Percentiles rank a stretch among this genome's conserved stretches.
phyloP scores from a whole-genome alignment of 306 rosid genomes.

The Purshia tridentata region DNA sequence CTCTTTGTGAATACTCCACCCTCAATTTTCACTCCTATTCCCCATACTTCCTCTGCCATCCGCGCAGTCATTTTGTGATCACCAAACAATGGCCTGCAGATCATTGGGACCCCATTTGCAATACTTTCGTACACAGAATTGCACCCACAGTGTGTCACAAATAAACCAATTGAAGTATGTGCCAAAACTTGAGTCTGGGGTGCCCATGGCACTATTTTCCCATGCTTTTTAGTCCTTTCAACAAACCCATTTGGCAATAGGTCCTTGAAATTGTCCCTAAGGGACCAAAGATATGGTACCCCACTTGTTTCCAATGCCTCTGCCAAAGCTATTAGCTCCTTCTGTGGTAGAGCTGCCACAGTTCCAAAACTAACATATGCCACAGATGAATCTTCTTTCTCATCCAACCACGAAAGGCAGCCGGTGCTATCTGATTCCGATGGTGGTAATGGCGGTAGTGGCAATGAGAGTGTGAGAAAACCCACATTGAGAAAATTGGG shows the following conservation, averaged over 20 bases:
- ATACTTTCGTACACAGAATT: too few relatives aligned
- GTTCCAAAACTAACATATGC: conserved; percentile 26
- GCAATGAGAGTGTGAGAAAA: conserved; percentile 30
- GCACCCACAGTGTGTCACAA: conserved; percentile 42
- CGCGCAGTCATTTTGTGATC: too few relatives aligned
- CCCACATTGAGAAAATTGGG: conserved; percentile 24
- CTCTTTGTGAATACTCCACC: too few relatives aligned
- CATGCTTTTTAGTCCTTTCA: conserved; percentile 20
- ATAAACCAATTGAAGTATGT: conserved; percentile 43
- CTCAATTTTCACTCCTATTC: too few relatives aligned
- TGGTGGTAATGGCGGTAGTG: conserved; percentile 12
- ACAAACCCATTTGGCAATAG: conserved; percentile 44
- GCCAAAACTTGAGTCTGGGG: conserved; percentile 45
- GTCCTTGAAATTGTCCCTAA: background rate
- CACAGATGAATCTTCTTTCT: background rate
- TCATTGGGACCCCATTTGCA: too few relatives aligned
- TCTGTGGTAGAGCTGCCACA: background rate
- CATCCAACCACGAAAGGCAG: conserved; percentile 25
- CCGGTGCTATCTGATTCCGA: conserved; percentile 23
- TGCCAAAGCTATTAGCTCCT: conserved; percentile 27
- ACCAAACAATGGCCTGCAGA: too few relatives aligned
- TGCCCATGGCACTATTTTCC: conserved; percentile 51
- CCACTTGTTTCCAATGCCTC: conserved; percentile 42
- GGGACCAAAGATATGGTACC: conserved; percentile 31
- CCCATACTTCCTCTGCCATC: too few relatives aligned